A percentile compares a stretch with the other conserved stretches of the same genome.
Conservation (phyloP, 768 basidiomycete species). For the Kwoniella dejecticola region DNA sequence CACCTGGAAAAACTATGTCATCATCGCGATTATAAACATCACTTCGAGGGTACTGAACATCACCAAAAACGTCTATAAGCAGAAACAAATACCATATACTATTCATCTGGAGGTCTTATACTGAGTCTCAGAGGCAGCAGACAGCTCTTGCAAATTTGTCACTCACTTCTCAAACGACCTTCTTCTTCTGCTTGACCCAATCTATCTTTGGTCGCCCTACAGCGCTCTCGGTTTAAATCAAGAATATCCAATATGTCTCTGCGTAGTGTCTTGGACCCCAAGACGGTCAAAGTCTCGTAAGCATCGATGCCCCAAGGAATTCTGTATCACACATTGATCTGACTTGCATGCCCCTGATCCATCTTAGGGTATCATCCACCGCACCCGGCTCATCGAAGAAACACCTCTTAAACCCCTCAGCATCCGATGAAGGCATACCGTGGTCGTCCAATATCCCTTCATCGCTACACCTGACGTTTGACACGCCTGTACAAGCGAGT, state of each 20-base stretch:
- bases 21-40: neutral
- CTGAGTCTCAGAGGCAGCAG: neutral
- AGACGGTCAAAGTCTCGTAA: slow-evolving; percentile 9
- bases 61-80: neutral
- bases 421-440: slow-evolving; percentile 26
- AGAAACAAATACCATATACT: neutral
- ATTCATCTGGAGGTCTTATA: neutral
- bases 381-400: slow-evolving; percentile 32
- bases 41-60: neutral
- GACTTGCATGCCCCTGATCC: neutral
- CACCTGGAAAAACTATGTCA: neutral
- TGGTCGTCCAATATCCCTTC: slow-evolving; percentile 44
- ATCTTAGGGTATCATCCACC: slow-evolving; percentile 20
- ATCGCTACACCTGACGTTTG: slow-evolving; percentile 43
- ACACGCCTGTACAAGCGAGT: slow-evolving; percentile 36
- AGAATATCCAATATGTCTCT: slow-evolving; percentile 16
- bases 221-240: too few relatives aligned
- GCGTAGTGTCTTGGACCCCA: slow-evolving; percentile 18
- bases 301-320: neutral
- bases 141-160: neutral
- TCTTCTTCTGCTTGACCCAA: too few relatives aligned
- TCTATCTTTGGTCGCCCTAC: too few relatives aligned
- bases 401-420: slow-evolving; percentile 25
- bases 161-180: neutral
- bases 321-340: neutral